Conservation (phyloP, 2,329 filamentous ascomycete genomes). For the Westerdykella sp. region DNA sequence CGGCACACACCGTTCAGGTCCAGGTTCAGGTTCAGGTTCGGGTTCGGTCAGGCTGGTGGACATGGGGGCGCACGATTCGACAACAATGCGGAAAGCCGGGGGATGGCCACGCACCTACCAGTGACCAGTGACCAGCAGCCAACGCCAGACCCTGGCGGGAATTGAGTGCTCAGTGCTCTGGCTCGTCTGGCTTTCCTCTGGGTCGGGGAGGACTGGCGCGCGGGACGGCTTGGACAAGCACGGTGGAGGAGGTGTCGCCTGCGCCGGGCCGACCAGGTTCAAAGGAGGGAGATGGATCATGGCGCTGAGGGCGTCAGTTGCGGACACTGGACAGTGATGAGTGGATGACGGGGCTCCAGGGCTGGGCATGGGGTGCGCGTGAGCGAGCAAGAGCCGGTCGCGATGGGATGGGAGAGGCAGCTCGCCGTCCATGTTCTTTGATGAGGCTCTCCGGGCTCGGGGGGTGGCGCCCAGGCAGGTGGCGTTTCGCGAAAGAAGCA, state of each 20-base stretch:
- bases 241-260: slow-evolving; percentile 33
- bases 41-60: slow-evolving; percentile 16
- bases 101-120: slow-evolving; percentile 20
- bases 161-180: no score
- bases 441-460: background rate
- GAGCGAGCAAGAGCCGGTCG: slow-evolving; percentile 3
- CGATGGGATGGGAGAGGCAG: no score
- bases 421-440: background rate
- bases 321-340: no score
- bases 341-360: no score
- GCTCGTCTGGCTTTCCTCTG: slow-evolving; percentile 22
- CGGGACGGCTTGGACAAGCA: slow-evolving; percentile 37
- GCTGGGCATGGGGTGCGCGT: background rate
- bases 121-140: no score
- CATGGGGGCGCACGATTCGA: slow-evolving; percentile 17
- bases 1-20: slow-evolving; percentile 32
- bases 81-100: slow-evolving; percentile 30
- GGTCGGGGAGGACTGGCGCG: slow-evolving; percentile 19
- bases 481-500: no score
- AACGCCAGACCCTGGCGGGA: slow-evolving; percentile 31
- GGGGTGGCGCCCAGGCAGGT: background rate
- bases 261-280: slow-evolving; percentile 24
- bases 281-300: background rate
- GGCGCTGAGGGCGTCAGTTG: no score
- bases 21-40: slow-evolving; percentile 7